Conservation (phyloP, 140 eudicot genomes). For the Anethum foeniculum region DNA sequence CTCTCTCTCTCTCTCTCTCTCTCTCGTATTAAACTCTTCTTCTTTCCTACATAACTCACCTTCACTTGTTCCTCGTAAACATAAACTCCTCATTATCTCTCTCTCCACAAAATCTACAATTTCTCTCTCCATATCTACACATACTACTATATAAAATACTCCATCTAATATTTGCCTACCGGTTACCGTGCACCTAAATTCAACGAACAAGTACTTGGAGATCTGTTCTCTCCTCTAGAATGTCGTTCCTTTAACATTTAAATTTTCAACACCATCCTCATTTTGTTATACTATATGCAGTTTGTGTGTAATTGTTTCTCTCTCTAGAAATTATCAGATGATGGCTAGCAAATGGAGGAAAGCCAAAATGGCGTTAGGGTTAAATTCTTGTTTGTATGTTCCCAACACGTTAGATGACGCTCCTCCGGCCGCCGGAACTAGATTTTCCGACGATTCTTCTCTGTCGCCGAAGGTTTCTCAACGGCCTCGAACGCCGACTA, state of each 20-base stretch:
- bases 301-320: neutral
- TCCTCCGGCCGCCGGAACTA: slow-evolving; percentile 17
- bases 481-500: slow-evolving; percentile 48
- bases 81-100: neutral
- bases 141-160: slow-evolving; percentile 19
- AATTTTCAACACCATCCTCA: neutral
- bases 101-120: neutral
- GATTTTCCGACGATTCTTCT: slow-evolving; percentile 19
- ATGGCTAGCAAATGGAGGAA: slow-evolving; percentile 79
- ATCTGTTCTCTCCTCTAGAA: slow-evolving; percentile 29
- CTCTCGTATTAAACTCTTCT: neutral
- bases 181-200: slow-evolving; percentile 33
- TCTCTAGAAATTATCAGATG: slow-evolving; percentile 10
- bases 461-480: slow-evolving; percentile 24
- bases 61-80: neutral
- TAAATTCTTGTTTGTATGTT: slow-evolving; percentile 45
- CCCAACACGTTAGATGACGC: slow-evolving; percentile 52
- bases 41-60: neutral
- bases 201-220: slow-evolving; percentile 25
- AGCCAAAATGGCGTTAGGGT: slow-evolving; percentile 53
- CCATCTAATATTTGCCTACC: slow-evolving; percentile 16
- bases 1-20: neutral
- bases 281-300: neutral
- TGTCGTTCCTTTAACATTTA: slow-evolving; percentile 23
- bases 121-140: slow-evolving; percentile 11